Evolutionary conservation across 495 filamentous ascomycete species (phyloP), one percentile per base, ranked within the genome.

Genomic region (Amphirosellinia nigrospora): DNA sequence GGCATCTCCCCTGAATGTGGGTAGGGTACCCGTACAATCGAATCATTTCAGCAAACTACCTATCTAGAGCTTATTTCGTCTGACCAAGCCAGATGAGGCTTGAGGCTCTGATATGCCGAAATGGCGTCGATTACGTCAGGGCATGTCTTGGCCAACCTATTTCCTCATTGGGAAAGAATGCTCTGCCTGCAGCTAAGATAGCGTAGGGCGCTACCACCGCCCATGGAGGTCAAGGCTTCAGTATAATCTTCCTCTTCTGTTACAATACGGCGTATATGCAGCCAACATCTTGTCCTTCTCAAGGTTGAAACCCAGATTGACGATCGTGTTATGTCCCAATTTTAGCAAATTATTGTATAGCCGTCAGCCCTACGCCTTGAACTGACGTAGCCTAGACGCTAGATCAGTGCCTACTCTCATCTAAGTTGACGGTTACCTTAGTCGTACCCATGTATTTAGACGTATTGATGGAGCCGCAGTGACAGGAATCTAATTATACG

Each of bases 191-290:
- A 11, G 58, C 2, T 16, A 45, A 8, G 43, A n/a, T n/a, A 46
- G 43, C 43, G 43, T 46, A 46, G 43, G 3, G 43, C 23, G n/a
- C 45, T 48, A 48, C n/a, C 23, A n/a, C n/a, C n/a, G n/a, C n/a
- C n/a, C n/a, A n/a, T n/a, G n/a, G n/a, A 2, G 50, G n/a, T 30
- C 11, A 16, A 26, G 23, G 23, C 50, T 53, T 30, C 13, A 1
- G 50, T 30, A 6, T 30, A 16, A 8, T 36, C 8, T 36, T 34
- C 34, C 34, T 16, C 16, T 21, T 61, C 58, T 43, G 21, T 11
- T 34, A 30, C 13, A 46, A 62, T 62, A 62, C 59, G 59, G 23
- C 59, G 59, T 62, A 62, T 62, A 23, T 43, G 58, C 38, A 61
- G 11, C 9, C 9, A 46, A 19, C 21, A 0, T 26, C 3, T 58